phyloP scores from a whole-genome alignment of 2,329 filamentous ascomycete species.

The Colletotrichum sublineola region DNA sequence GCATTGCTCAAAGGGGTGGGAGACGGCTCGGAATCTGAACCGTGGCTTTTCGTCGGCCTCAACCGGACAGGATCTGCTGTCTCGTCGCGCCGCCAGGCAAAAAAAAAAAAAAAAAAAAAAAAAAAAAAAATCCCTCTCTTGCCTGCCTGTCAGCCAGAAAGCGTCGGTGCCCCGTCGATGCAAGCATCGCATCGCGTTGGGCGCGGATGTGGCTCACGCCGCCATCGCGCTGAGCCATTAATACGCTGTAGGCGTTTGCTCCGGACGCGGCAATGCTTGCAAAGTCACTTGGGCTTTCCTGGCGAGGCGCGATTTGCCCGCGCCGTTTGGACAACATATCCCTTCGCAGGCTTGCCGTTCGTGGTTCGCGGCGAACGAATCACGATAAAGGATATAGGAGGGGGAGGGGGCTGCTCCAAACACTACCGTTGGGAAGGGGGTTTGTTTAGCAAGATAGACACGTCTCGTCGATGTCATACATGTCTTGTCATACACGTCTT shows the following conservation, averaged over 20 bases:
- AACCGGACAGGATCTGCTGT: background rate
- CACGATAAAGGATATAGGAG: background rate
- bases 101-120: too few species aligned
- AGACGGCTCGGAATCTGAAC: background rate
- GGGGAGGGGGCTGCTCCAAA: too few species aligned
- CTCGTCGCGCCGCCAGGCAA: background rate
- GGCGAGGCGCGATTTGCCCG: background rate
- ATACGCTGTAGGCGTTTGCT: background rate
- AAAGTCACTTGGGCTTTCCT: background rate
- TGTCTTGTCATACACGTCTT: background rate
- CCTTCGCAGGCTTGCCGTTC: background rate
- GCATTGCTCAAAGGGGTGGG: background rate
- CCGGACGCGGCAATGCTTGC: background rate
- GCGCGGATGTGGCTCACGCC: background rate
- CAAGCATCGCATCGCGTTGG: background rate
- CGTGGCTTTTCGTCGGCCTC: background rate
- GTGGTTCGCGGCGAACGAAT: background rate
- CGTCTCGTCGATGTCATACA: background rate
- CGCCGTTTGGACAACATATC: background rate
- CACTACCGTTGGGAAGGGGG: constrained; percentile 1
- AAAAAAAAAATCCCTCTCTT: background rate
- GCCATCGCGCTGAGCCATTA: background rate
- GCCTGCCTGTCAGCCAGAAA: background rate
- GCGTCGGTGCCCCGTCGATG: background rate
- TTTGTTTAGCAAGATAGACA: background rate